Evolutionary conservation across 2,329 filamentous ascomycete species (phyloP), one percentile per base, ranked within the genome.

Genomic region (Triangularia setosa): DNA sequence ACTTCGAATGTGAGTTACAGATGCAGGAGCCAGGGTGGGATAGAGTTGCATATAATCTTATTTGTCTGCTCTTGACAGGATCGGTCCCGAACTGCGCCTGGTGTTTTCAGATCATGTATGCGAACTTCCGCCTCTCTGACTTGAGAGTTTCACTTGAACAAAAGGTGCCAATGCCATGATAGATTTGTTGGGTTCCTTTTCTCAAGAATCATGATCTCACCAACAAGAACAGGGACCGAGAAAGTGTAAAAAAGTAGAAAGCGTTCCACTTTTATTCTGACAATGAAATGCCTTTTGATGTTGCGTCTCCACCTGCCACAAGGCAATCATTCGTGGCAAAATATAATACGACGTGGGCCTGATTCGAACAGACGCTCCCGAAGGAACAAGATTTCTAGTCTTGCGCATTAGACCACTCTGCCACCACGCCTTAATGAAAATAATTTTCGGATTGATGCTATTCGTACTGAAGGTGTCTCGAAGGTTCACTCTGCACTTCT

Each of bases 311-410:
- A 33, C 30, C 30, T 33, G 11, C 30, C 6, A 9, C 3, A 27
- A 25, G 27, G 24, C 16, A 56, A 56, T 24, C 24, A 56, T 27
- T n/a, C n/a, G 2, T n/a, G 24, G 11, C 52, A 30, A 58, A 40
- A 40, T 14, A 23, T 4, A 24, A 40, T 16, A 35, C 56, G 56
- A 58, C 56, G 56, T 58, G 56, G 56, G 56, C 56, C 56, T 58
- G 56, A 58, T 58, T 58, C 56, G 56, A 58, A 58, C 56, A 58
- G 56, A 58, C 56, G 56, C 56, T 58, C 56, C 56, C 56, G 56
- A 58, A 58, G 56, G 56, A 58, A 58, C 56, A 58, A 58, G 56
- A 58, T 58, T 58, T 58, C 56, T 58, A 58, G 56, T 58, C 56
- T 58, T 58, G 56, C 56, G 56, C 56, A 58, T 58, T 58, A 58